Percentiles rank a stretch among this genome's conserved stretches.
These are phyloP conservation scores for Elsinoe necatrix DNA, from an alignment of 2,329 filamentous ascomycete species.

Conservation along the genomic window DNA sequence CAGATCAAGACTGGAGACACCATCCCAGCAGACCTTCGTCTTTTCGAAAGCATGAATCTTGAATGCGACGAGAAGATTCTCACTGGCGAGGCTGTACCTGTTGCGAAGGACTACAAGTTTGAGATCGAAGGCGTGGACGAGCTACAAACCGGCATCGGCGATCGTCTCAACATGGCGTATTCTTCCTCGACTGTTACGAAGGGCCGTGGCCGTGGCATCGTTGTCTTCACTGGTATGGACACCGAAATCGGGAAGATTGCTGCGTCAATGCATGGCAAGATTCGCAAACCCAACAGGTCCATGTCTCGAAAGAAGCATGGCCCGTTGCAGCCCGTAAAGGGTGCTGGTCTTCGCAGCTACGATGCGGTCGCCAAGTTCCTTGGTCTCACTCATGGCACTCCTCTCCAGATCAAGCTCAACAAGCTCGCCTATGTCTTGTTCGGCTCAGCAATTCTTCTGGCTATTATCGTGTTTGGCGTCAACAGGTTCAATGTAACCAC, in stretches of 20 bases:
- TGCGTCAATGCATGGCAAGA: slow-evolving; percentile 27
- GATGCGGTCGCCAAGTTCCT: slow-evolving; percentile 56
- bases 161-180: slow-evolving; percentile 63
- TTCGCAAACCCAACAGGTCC: slow-evolving; percentile 15
- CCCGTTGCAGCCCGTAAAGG: slow-evolving; percentile 17
- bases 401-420: slow-evolving; percentile 74
- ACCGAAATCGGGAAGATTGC: slow-evolving; percentile 72
- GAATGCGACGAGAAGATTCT: slow-evolving; percentile 69
- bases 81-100: slow-evolving; percentile 64
- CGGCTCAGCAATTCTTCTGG: slow-evolving; percentile 60
- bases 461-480: slow-evolving; percentile 59
- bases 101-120: slow-evolving; percentile 54
- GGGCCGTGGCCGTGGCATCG: slow-evolving; percentile 60
- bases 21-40: slow-evolving; percentile 56
- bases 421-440: slow-evolving; percentile 79
- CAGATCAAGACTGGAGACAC: slow-evolving; percentile 57
- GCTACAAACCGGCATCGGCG: slow-evolving; percentile 42
- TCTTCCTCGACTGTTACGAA: slow-evolving; percentile 64
- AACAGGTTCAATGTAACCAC: slow-evolving; percentile 38
- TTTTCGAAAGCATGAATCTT: slow-evolving; percentile 61
- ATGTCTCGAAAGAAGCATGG: slow-evolving; percentile 14
- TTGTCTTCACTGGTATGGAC: slow-evolving; percentile 61
- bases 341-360: slow-evolving; percentile 44
- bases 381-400: slow-evolving; percentile 63
- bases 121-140: slow-evolving; percentile 47